phyloP scores from a whole-genome alignment of 371 early-diverging fungal species.

The Smittium culicis region DNA sequence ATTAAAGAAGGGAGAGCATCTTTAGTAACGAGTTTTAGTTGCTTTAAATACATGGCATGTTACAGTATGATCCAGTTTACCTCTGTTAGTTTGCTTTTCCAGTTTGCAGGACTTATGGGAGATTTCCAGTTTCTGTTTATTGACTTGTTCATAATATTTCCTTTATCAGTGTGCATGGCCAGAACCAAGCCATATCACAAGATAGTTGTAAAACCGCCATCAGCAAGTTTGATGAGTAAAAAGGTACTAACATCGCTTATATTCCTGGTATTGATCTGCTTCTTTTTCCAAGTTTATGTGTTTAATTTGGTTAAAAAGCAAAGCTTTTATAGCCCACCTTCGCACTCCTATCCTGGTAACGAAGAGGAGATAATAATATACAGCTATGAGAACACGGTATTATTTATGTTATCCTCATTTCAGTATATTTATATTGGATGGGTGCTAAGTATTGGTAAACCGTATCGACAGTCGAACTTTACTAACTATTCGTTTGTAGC shows the following conservation, averaged over 20 bases:
- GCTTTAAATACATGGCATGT: conserved; percentile 95
- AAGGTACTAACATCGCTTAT: conserved; percentile 79
- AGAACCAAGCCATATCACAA: conserved; percentile 59
- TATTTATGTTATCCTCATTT: conserved; percentile 78
- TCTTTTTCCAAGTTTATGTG: conserved; percentile 56
- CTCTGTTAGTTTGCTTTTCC: conserved; percentile 73
- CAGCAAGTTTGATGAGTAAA: conserved; percentile 79
- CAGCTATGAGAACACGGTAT: conserved; percentile 72
- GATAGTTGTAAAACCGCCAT: conserved; percentile 67
- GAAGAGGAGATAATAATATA: conserved; percentile 53
- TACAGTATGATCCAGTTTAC: conserved; percentile 86
- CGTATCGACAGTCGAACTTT: conserved; percentile 68
- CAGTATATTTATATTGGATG: conserved; percentile 83
- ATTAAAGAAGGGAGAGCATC: conserved; percentile 92
- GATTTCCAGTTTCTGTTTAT: conserved; percentile 90
- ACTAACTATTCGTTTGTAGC: conserved; percentile 57
- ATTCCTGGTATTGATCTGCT: conserved; percentile 72
- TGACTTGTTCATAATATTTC: conserved; percentile 76
- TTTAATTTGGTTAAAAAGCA: conserved; percentile 55
- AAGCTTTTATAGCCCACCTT: conserved; percentile 46
- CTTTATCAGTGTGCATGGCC: conserved; percentile 73
- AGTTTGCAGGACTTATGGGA: conserved; percentile 69
- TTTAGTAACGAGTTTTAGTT: conserved; percentile 90
- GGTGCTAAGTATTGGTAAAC: conserved; percentile 88
- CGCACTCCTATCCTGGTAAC: conserved; percentile 36